Conservation (phyloP, 202 grass and related monocot genomes). For the Cymbopogon flexuosus region DNA sequence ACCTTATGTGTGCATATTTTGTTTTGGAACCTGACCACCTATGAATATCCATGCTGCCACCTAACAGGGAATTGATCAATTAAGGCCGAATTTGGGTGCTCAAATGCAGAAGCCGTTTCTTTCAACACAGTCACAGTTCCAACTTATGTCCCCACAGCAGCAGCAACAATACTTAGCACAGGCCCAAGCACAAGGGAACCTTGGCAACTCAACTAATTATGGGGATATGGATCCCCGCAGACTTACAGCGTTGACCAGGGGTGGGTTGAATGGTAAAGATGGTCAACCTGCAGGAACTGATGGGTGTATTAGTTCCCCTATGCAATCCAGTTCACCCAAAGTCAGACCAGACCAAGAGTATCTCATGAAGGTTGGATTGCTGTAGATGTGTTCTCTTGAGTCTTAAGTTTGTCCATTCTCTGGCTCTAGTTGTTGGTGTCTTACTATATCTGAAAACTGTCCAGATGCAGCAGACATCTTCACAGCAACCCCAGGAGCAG, state of each 20-base stretch:
- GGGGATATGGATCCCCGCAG: slow-evolving; percentile 86
- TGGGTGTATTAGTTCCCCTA: slow-evolving; percentile 71
- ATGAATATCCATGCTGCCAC: slow-evolving; percentile 7
- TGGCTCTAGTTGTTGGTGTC: slow-evolving; percentile 20
- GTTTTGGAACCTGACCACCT: slow-evolving; percentile 11
- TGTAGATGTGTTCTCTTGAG: slow-evolving; percentile 12
- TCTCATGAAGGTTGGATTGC: slow-evolving; percentile 72
- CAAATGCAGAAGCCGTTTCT: slow-evolving; percentile 95
- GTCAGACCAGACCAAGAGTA: slow-evolving; percentile 73
- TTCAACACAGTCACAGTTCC: slow-evolving; percentile 88
- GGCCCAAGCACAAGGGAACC: slow-evolving; percentile 79
- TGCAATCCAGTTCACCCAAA: slow-evolving; percentile 76
- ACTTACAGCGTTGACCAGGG: slow-evolving; percentile 56
- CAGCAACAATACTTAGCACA: slow-evolving; percentile 94
- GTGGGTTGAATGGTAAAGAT: slow-evolving; percentile 74
- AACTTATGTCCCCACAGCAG: slow-evolving; percentile 90
- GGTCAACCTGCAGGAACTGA: slow-evolving; percentile 73
- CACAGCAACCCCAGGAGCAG: slow-evolving; percentile 64
- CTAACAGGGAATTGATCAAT: slow-evolving; percentile 77
- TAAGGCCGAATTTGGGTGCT: slow-evolving; percentile 75
- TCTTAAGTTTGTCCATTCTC: neutral
- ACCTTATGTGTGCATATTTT: neutral
- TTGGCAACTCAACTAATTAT: slow-evolving; percentile 59
- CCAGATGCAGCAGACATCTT: slow-evolving; percentile 79
- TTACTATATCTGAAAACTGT: slow-evolving; percentile 47